Percentiles rank a stretch among this genome's conserved stretches.
phyloP scores from a whole-genome alignment of 352 stramenopile genomes.

The Thalassiosira exigua region DNA sequence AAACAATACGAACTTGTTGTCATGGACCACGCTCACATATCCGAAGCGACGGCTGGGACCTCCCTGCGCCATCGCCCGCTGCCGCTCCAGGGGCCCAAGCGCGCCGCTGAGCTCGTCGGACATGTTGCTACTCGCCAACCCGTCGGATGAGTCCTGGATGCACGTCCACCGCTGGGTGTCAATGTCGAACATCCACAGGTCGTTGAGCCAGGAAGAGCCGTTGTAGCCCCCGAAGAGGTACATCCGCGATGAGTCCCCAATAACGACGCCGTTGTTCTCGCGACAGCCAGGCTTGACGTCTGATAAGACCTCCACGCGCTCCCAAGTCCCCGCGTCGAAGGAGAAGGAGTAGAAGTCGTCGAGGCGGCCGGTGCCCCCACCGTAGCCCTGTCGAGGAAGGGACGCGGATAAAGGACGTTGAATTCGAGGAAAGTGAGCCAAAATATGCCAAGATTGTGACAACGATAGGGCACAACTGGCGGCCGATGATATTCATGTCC shows the following conservation, averaged over 20 bases:
- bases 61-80: neutral
- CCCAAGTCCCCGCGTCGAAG: conserved; percentile 72
- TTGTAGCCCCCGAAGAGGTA: conserved; percentile 82
- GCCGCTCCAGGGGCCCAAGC: too few relatives aligned
- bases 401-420: too few relatives aligned
- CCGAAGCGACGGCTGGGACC: conserved; percentile 62
- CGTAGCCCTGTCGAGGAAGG: conserved; percentile 69
- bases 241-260: conserved; percentile 66
- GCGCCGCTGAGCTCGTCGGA: neutral
- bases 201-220: conserved; percentile 75
- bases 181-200: conserved; percentile 85
- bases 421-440: too few relatives aligned
- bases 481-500: too few relatives aligned
- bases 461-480: too few relatives aligned
- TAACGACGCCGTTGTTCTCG: conserved; percentile 84
- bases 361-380: conserved; percentile 73
- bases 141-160: conserved; percentile 72
- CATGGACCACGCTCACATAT: too few relatives aligned
- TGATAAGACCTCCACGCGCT: conserved; percentile 64
- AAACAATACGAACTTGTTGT: too few relatives aligned
- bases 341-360: conserved; percentile 83
- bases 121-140: neutral
- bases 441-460: too few relatives aligned
- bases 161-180: conserved; percentile 75
- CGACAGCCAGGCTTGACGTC: conserved; percentile 69